phyloP scores from a whole-genome alignment of 1,139 yeast species.

The Sugiyamaella japonica region DNA sequence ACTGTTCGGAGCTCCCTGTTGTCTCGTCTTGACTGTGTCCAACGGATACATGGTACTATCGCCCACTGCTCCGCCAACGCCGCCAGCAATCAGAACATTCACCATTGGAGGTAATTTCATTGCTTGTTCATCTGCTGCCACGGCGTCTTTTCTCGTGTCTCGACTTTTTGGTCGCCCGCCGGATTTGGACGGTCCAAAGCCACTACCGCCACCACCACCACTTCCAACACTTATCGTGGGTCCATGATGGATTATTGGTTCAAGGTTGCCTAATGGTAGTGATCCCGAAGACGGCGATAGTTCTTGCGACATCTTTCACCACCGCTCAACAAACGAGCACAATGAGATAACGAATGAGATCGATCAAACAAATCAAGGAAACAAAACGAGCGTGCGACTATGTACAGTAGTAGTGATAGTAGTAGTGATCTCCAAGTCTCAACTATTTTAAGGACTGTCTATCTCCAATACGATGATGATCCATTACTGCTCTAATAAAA shows the following conservation, averaged over 20 bases:
- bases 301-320: conserved; percentile 7
- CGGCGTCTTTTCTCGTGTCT: neutral
- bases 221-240: conserved; percentile 2
- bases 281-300: conserved; percentile 21
- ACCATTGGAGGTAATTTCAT: conserved; percentile 22
- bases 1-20: conserved; percentile 81
- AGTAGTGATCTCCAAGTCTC: too few relatives aligned
- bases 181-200: conserved; percentile 3
- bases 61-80: conserved; percentile 91
- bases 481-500: neutral
- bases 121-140: neutral
- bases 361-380: neutral
- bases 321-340: neutral
- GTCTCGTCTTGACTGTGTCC: conserved; percentile 95
- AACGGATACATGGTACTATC: conserved; percentile 92
- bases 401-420: too few relatives aligned
- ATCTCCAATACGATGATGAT: neutral
- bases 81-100: conserved; percentile 63
- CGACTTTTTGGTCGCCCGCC: neutral
- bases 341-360: neutral
- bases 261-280: conserved; percentile 21
- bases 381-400: too few relatives aligned
- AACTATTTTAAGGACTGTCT: neutral
- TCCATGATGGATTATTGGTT: conserved; percentile 18
- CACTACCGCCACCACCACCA: conserved; percentile 8